These are phyloP conservation scores for Ophiostoma triangulosporum DNA, from an alignment of 2,329 filamentous ascomycete genomes.

Conservation along the genomic window DNA sequence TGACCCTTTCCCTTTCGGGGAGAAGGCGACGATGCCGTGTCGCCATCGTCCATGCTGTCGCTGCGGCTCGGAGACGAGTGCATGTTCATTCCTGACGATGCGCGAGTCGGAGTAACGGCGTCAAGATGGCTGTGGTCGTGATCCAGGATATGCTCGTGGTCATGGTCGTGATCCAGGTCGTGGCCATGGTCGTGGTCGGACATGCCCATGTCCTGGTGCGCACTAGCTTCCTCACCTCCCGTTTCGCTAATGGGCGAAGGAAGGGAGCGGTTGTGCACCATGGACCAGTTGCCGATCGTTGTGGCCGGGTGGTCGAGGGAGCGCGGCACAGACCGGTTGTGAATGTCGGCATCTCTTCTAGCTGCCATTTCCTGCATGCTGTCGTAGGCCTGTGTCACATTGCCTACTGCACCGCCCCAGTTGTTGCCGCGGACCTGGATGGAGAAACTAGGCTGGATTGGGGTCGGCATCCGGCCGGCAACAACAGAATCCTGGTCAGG, in stretches of 20 bases:
- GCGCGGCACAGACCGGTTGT: constrained; percentile 33
- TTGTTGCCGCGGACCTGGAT: constrained; percentile 40
- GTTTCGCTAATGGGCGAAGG: constrained; percentile 48
- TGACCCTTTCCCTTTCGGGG: constrained; percentile 42
- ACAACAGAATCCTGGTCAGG: constrained; percentile 21
- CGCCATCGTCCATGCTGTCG: constrained; percentile 14
- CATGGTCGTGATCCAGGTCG: constrained; percentile 6
- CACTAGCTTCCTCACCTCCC: constrained; percentile 29
- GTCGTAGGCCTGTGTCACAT: constrained; percentile 15
- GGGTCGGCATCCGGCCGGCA: constrained; percentile 41
- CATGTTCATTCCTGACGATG: constrained; percentile 1
- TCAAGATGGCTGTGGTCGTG: constrained; percentile 15
- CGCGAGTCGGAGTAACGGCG: constrained; percentile 21
- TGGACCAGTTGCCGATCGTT: constrained; percentile 33
- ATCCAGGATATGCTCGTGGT: constrained; percentile 15
- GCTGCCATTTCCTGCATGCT: background rate
- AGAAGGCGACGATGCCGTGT: constrained; percentile 34
- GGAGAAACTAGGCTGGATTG: constrained; percentile 45
- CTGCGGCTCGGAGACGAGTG: background rate
- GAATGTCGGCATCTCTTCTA: background rate
- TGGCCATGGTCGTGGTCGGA: background rate
- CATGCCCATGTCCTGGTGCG: constrained; percentile 15
- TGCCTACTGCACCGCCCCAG: constrained; percentile 27
- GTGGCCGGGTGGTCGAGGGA: constrained; percentile 26
- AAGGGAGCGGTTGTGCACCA: constrained; percentile 38